Evolutionary conservation across 371 early-diverging fungal genomes (phyloP).

Genomic region (Apophysomyces elegans): DNA sequence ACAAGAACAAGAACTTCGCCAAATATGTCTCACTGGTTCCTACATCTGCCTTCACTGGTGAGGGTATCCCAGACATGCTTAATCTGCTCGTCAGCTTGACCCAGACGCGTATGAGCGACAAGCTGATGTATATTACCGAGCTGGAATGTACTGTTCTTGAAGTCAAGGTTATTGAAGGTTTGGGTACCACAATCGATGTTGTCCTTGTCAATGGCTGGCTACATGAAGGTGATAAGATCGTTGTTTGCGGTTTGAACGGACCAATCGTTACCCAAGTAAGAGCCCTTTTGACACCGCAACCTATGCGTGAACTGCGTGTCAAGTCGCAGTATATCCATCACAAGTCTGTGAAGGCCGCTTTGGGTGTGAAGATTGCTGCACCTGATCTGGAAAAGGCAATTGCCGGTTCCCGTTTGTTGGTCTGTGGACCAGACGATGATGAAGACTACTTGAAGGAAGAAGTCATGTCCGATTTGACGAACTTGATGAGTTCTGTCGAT

Average conservation of each 20-base stretch:
- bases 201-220: constrained; percentile 98
- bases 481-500: constrained; percentile 81
- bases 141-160: constrained; percentile 99
- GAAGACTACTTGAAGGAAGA: constrained; percentile 94
- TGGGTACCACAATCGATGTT: constrained; percentile 99
- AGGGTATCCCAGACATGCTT: constrained; percentile 99
- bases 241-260: constrained; percentile 97
- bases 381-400: constrained; percentile 98
- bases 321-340: constrained; percentile 97
- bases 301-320: constrained; percentile 98
- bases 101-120: constrained; percentile 94
- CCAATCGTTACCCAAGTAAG: constrained; percentile 96
- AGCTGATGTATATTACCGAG: constrained; percentile 95
- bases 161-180: constrained; percentile 99
- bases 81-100: constrained; percentile 93
- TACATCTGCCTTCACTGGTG: constrained; percentile 99
- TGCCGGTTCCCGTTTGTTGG: constrained; percentile 97
- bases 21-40: constrained; percentile 98
- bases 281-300: constrained; percentile 98
- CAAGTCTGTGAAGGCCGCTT: constrained; percentile 96
- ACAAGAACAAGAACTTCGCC: constrained; percentile 95
- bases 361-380: constrained; percentile 98
- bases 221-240: constrained; percentile 98
- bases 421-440: constrained; percentile 95
- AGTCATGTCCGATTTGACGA: constrained; percentile 89